A percentile compares a stretch with the other conserved stretches of the same genome.
phyloP scores from a whole-genome alignment of 2,329 filamentous ascomycete genomes.

The Monilinia laxa region DNA sequence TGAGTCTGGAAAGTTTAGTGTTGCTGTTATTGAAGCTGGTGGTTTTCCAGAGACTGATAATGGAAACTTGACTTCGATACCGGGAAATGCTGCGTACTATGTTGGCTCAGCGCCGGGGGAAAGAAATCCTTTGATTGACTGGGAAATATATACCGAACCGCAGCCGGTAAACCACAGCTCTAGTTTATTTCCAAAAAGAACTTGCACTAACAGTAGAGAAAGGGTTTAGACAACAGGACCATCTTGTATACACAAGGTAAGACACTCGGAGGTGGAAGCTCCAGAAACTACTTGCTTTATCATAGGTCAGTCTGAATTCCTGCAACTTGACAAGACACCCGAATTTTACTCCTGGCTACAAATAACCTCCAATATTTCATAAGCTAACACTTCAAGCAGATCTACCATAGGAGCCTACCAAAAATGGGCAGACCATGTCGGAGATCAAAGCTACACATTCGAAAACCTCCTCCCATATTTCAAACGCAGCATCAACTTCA shows the following conservation, averaged over 20 bases:
- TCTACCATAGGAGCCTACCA: slow-evolving; percentile 37
- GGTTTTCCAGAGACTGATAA: slow-evolving; percentile 27
- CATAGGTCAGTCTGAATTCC: too few relatives aligned
- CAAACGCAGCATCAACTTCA: slow-evolving; percentile 38
- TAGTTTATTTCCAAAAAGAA: too few relatives aligned
- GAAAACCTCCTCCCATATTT: slow-evolving; percentile 49
- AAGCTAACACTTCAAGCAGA: too few relatives aligned
- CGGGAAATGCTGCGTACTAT: not conserved
- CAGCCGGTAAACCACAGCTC: slow-evolving; percentile 8
- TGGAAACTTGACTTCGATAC: slow-evolving; percentile 22
- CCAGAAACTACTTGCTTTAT: too few relatives aligned
- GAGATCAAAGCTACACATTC: slow-evolving; percentile 48
- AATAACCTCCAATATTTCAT: not conserved
- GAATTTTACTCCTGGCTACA: not conserved
- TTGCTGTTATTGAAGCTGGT: slow-evolving; percentile 31
- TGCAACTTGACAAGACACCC: not conserved
- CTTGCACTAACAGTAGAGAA: too few relatives aligned
- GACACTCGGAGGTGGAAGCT: too few relatives aligned
- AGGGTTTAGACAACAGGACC: not conserved
- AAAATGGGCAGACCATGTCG: slow-evolving; percentile 46
- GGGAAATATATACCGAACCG: slow-evolving; percentile 23
- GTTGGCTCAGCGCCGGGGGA: not conserved
- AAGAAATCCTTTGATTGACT: slow-evolving; percentile 24
- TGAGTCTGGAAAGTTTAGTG: slow-evolving; percentile 10
- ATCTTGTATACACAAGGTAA: too few relatives aligned